Evolutionary conservation across 2,329 filamentous ascomycete species (phyloP).

Genomic region (Hortaea sp.): DNA sequence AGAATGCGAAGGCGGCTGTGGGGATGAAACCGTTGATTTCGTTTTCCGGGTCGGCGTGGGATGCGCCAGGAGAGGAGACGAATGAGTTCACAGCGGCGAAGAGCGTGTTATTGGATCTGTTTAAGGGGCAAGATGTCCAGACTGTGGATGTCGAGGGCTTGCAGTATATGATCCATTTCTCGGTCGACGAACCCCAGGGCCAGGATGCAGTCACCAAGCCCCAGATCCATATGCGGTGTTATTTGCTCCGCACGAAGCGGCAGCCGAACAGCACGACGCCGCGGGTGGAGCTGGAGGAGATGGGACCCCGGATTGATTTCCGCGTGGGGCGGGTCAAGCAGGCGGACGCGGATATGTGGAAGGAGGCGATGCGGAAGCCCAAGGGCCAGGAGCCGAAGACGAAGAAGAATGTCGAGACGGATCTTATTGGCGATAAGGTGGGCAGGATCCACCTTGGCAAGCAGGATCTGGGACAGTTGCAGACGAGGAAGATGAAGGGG

Average conservation of each 20-base stretch:
- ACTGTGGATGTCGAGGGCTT: slow-evolving; percentile 92
- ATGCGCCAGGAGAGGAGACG: slow-evolving; percentile 59
- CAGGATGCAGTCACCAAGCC: slow-evolving; percentile 29
- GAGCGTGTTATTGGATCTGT: slow-evolving; percentile 80
- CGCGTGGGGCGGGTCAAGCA: slow-evolving; percentile 70
- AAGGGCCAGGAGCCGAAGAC: slow-evolving; percentile 58
- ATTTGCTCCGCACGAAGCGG: slow-evolving; percentile 76
- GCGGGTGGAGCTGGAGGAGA: slow-evolving; percentile 86
- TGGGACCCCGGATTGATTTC: slow-evolving; percentile 90
- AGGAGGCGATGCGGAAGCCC: slow-evolving; percentile 81
- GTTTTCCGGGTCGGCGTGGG: slow-evolving; percentile 84
- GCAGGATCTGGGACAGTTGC: slow-evolving; percentile 77
- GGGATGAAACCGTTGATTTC: slow-evolving; percentile 81
- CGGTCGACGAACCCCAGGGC: slow-evolving; percentile 50
- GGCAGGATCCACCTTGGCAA: slow-evolving; percentile 84
- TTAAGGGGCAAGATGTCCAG: slow-evolving; percentile 68
- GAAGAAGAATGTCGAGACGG: slow-evolving; percentile 95
- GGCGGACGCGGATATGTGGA: slow-evolving; percentile 68
- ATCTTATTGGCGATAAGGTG: slow-evolving; percentile 91
- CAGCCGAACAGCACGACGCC: slow-evolving; percentile 59
- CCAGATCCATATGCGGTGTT: slow-evolving; percentile 60
- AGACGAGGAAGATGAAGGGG: slow-evolving; percentile 99
- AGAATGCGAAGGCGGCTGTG: slow-evolving; percentile 51
- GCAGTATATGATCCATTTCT: slow-evolving; percentile 79
- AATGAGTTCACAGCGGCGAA: slow-evolving; percentile 80